Evolutionary conservation across 352 stramenopile genomes (phyloP).

Genomic region (Globisporangium nunn): DNA sequence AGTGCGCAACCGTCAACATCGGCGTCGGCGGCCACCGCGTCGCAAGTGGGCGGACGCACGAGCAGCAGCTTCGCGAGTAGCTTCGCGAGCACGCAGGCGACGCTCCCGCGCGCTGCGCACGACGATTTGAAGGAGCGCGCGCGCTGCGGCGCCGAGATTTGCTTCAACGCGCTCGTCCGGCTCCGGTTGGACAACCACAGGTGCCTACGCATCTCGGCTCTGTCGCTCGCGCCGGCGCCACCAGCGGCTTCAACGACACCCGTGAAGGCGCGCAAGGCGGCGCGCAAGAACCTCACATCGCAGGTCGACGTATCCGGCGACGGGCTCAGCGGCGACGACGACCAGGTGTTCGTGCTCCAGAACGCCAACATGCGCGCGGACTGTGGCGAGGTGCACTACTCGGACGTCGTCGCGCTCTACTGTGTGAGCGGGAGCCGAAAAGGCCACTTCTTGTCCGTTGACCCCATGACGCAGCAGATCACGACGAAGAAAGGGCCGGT

Average conservation of each 20-base stretch:
- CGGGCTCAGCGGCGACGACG: slow-evolving; percentile 58
- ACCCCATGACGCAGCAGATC: slow-evolving; percentile 44
- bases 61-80: slow-evolving; percentile 14
- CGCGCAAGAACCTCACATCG: slow-evolving; percentile 17
- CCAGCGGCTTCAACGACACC: slow-evolving; percentile 21
- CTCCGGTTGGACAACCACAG: slow-evolving; percentile 66
- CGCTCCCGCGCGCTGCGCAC: neutral
- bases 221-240: slow-evolving; percentile 5
- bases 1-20: slow-evolving; percentile 2
- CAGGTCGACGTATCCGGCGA: slow-evolving; percentile 54
- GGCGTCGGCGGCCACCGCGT: neutral
- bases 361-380: slow-evolving; percentile 68
- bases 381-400: slow-evolving; percentile 63
- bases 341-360: slow-evolving; percentile 75
- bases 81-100: slow-evolving; percentile 6
- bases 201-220: slow-evolving; percentile 47
- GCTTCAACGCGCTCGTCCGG: slow-evolving; percentile 61
- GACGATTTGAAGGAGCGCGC: slow-evolving; percentile 50
- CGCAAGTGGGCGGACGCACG: slow-evolving; percentile 6
- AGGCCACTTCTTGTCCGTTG: slow-evolving; percentile 68
- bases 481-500: slow-evolving; percentile 68
- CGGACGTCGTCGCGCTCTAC: slow-evolving; percentile 71
- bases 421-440: slow-evolving; percentile 60
- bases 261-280: slow-evolving; percentile 9
- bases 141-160: slow-evolving; percentile 59